Percentiles rank a stretch among this genome's conserved stretches.
phyloP scores from a whole-genome alignment of 768 basidiomycete species.

The Leccinum imitatum region DNA sequence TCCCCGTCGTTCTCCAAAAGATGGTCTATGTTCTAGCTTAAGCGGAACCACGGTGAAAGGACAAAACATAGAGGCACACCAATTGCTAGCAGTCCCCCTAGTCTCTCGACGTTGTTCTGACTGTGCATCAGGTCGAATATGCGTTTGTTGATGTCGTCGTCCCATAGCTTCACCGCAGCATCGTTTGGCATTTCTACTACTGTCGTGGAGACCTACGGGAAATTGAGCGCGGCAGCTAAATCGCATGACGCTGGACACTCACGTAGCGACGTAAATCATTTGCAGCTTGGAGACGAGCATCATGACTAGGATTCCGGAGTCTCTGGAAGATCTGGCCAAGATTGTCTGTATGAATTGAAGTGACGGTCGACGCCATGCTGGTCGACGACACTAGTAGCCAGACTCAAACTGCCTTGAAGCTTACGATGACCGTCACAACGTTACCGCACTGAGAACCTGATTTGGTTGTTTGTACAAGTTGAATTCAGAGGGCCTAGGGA shows the following conservation, averaged over 20 bases:
- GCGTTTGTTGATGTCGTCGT: slow-evolving; percentile 75
- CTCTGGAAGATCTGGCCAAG: slow-evolving; percentile 67
- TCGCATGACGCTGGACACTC: slow-evolving; percentile 28
- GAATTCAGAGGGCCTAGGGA: slow-evolving; percentile 20
- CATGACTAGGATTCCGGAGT: slow-evolving; percentile 61
- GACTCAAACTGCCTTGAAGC: slow-evolving; percentile 2
- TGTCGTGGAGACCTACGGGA: slow-evolving; percentile 61
- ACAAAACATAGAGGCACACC: slow-evolving; percentile 44
- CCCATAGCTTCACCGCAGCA: slow-evolving; percentile 79
- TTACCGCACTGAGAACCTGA: slow-evolving; percentile 4
- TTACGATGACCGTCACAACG: slow-evolving; percentile 11
- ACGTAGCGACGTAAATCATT: slow-evolving; percentile 75
- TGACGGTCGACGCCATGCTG: slow-evolving; percentile 61
- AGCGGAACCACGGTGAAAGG: slow-evolving; percentile 6
- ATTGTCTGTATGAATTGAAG: slow-evolving; percentile 58
- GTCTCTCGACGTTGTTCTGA: slow-evolving; percentile 71
- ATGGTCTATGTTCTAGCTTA: slow-evolving; percentile 46
- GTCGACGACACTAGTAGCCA: slow-evolving; percentile 11
- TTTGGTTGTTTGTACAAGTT: slow-evolving; percentile 32
- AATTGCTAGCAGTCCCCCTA: slow-evolving; percentile 87
- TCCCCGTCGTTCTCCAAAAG: slow-evolving; percentile 76
- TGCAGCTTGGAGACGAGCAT: slow-evolving; percentile 67
- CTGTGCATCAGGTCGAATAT: slow-evolving; percentile 85
- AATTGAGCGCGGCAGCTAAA: slow-evolving; percentile 12
- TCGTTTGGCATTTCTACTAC: slow-evolving; percentile 83